Percentiles rank a stretch among this genome's conserved stretches.
Conservation (phyloP, 805 yeast species). For the Starmerella bombi region DNA sequence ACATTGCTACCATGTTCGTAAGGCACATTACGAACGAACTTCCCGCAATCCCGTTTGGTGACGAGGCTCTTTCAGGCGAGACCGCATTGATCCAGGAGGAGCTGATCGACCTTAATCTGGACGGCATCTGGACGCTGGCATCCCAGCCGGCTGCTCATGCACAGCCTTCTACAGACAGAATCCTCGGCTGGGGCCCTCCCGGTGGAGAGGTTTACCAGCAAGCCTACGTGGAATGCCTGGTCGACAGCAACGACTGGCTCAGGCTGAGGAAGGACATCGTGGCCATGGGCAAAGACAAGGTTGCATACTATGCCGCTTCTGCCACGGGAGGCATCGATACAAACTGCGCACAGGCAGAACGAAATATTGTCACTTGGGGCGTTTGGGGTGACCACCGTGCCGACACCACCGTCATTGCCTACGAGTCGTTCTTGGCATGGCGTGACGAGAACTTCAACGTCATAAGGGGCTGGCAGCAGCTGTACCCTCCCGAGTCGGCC, state of each 20-base stretch:
- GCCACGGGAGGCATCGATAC: slow-evolving; percentile 35
- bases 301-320: slow-evolving; percentile 69
- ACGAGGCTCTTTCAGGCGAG: slow-evolving; percentile 71
- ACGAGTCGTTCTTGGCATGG: slow-evolving; percentile 91
- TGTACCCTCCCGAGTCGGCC: slow-evolving; percentile 44
- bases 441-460: slow-evolving; percentile 85
- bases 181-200: slow-evolving; percentile 96
- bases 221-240: slow-evolving; percentile 80
- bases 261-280: slow-evolving; percentile 18
- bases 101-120: slow-evolving; percentile 59
- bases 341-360: slow-evolving; percentile 40
- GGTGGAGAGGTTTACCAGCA: slow-evolving; percentile 85
- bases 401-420: slow-evolving; percentile 85
- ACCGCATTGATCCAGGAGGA: slow-evolving; percentile 89
- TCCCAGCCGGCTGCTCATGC: slow-evolving; percentile 93
- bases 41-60: slow-evolving; percentile 84
- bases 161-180: slow-evolving; percentile 60
- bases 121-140: slow-evolving; percentile 73
- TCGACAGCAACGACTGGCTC: slow-evolving; percentile 61
- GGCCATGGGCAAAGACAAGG: slow-evolving; percentile 28
- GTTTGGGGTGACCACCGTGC: slow-evolving; percentile 71
- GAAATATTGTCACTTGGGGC: slow-evolving; percentile 95
- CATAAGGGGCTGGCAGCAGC: slow-evolving; percentile 82
- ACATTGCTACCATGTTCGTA: slow-evolving; percentile 53
- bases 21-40: slow-evolving; percentile 63